Percentiles rank a stretch among this genome's conserved stretches.
These are phyloP conservation scores for Curvularia sp. DNA, from an alignment of 2,329 filamentous ascomycete species.

Conservation along the genomic window DNA sequence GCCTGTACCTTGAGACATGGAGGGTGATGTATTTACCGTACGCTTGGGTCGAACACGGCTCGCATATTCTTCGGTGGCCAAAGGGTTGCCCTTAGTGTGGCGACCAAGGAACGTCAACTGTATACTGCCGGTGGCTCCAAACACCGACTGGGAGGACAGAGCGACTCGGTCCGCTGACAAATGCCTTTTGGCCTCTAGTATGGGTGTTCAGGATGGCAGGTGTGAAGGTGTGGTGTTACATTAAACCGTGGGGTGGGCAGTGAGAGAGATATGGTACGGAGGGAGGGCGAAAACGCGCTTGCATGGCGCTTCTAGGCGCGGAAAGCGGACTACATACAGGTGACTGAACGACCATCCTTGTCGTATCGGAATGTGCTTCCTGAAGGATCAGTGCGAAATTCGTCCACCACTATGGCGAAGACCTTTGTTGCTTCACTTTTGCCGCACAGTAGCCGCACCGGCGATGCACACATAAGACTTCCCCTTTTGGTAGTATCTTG, in stretches of 20 bases:
- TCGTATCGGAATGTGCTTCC: not conserved
- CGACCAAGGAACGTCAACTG: slow-evolving; percentile 1
- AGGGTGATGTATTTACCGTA: slow-evolving; percentile 8
- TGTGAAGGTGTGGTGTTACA: not conserved
- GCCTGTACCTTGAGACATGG: slow-evolving; percentile 6
- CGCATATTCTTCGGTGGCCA: slow-evolving; percentile 9
- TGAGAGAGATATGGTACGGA: not conserved
- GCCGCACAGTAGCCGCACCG: slow-evolving; percentile 13
- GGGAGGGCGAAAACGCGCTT: slow-evolving; percentile 9
- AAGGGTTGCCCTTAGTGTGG: slow-evolving; percentile 16
- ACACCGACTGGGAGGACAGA: not conserved
- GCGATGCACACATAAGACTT: slow-evolving; percentile 16
- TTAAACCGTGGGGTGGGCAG: slow-evolving; percentile 1
- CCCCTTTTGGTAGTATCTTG: not conserved
- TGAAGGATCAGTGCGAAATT: not conserved
- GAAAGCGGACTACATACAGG: not conserved
- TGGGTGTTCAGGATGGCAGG: not conserved
- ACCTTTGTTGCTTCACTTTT: slow-evolving; percentile 4
- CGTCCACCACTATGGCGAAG: slow-evolving; percentile 1
- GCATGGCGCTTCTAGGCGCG: slow-evolving; percentile 7
- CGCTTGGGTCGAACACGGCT: slow-evolving; percentile 13
- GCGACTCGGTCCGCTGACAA: not conserved
- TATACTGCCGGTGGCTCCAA: slow-evolving; percentile 16
- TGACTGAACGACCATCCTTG: not conserved
- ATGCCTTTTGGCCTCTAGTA: slow-evolving; percentile 7